phyloP scores from a whole-genome alignment of 1,139 yeast species.

The Pichia sp. region DNA sequence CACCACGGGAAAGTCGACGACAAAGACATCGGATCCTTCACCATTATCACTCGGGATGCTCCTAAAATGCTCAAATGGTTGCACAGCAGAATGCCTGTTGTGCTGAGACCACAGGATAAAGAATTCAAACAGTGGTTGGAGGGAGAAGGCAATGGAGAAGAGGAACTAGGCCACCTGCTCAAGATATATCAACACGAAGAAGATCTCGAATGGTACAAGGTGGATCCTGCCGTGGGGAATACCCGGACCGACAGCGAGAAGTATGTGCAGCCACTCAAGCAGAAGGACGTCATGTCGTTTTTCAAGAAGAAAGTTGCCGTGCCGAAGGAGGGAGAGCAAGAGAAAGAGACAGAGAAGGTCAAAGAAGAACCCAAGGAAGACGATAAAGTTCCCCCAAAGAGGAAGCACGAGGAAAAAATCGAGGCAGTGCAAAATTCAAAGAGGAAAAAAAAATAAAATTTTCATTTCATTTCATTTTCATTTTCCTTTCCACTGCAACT shows the following conservation, averaged over 20 bases:
- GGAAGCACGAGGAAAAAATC: too few relatives aligned
- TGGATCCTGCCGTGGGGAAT: conserved; percentile 65
- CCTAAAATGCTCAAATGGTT: conserved; percentile 60
- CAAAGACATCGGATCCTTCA: conserved; percentile 47
- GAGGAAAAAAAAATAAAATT: too few relatives aligned
- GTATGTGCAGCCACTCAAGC: conserved; percentile 42
- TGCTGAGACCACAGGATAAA: conserved; percentile 65
- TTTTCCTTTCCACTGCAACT: too few relatives aligned
- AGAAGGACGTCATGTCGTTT: too few relatives aligned
- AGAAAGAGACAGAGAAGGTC: background rate
- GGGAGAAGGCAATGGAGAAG: too few relatives aligned
- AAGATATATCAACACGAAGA: too few relatives aligned
- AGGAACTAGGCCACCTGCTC: too few relatives aligned
- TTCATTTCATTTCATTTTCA: too few relatives aligned
- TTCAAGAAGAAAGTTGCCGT: too few relatives aligned
- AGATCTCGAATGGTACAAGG: conserved; percentile 54
- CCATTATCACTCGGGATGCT: conserved; percentile 76
- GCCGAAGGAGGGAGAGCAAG: background rate
- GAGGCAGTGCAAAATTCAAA: too few relatives aligned
- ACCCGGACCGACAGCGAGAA: conserved; percentile 47
- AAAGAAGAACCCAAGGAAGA: background rate
- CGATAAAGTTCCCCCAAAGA: too few relatives aligned
- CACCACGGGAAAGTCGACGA: conserved; percentile 10
- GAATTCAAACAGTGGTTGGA: too few relatives aligned
- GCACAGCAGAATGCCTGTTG: conserved; percentile 76